Percentiles rank a stretch among this genome's conserved stretches.
Conservation (phyloP, 202 grass and related monocot species). For the Bolboschoenoplectus hybrid region DNA sequence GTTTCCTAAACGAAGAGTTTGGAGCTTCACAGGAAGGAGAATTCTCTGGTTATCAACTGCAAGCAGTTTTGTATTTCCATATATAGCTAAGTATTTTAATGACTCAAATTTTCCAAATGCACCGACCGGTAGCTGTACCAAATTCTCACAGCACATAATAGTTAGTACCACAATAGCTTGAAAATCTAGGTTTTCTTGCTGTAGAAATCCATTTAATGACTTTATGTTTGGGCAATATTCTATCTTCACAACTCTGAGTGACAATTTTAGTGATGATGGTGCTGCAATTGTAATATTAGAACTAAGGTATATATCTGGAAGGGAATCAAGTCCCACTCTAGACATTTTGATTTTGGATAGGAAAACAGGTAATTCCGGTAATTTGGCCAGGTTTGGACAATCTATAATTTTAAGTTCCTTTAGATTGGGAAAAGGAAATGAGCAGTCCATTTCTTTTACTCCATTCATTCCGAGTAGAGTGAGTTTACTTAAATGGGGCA, state of each 20-base stretch:
- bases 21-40: not conserved
- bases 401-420: constrained; percentile 38
- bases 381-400: constrained; percentile 45
- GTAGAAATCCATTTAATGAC: not conserved
- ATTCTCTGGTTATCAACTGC: not conserved
- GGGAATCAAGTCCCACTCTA: constrained; percentile 43
- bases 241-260: not conserved
- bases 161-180: not conserved
- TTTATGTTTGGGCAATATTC: not conserved
- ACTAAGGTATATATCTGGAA: constrained; percentile 46
- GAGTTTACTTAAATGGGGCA: constrained; percentile 35
- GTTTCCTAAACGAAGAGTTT: not conserved
- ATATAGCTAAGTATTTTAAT: not conserved
- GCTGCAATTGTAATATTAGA: not conserved
- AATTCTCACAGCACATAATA: not conserved
- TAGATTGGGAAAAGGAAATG: constrained; percentile 48
- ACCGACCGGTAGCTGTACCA: not conserved
- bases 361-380: constrained; percentile 41
- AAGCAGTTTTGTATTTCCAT: not conserved
- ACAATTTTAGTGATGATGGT: not conserved
- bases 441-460: constrained; percentile 39
- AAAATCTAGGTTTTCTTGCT: constrained; percentile 9
- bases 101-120: not conserved
- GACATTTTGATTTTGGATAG: constrained; percentile 52
- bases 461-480: constrained; percentile 44